phyloP scores from a whole-genome alignment of 129 eudicot species.

The Glebionis coronaria region DNA sequence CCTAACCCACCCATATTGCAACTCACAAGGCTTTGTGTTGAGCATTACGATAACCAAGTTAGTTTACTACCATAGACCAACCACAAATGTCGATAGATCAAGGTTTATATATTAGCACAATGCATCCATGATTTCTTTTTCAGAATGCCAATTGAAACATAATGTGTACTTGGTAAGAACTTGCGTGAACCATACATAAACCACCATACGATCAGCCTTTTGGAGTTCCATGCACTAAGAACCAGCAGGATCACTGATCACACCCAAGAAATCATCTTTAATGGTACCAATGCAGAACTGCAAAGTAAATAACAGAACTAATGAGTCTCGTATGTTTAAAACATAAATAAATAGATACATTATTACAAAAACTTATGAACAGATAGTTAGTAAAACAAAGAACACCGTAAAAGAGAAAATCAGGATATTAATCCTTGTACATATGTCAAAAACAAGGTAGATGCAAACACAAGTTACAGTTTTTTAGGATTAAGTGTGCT shows the following conservation, averaged over 20 bases:
- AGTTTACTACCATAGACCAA: not conserved
- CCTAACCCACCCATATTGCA: no score
- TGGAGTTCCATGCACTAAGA: slow-evolving; percentile 30
- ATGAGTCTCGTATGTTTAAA: not conserved
- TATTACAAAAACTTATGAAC: no score
- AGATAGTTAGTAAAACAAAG: no score
- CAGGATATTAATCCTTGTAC: no score
- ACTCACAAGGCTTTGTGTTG: not conserved
- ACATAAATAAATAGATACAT: not conserved
- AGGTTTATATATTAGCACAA: slow-evolving; percentile 8
- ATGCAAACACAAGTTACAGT: no score
- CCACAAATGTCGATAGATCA: not conserved
- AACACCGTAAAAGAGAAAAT: no score
- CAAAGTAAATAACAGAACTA: slow-evolving; percentile 15
- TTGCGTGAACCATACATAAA: no score
- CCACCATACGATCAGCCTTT: no score
- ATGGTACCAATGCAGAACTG: slow-evolving; percentile 97
- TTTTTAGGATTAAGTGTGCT: no score
- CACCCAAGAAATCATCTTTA: slow-evolving; percentile 84
- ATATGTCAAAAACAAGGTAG: no score
- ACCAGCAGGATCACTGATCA: slow-evolving; percentile 66
- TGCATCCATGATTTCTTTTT: not conserved
- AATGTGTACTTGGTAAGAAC: no score
- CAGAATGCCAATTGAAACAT: not conserved
- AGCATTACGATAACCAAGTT: not conserved